Evolutionary conservation across 2,329 filamentous ascomycete genomes (phyloP), one percentile per base, ranked within the genome.

Genomic region (Parascedosporium putredinis): DNA sequence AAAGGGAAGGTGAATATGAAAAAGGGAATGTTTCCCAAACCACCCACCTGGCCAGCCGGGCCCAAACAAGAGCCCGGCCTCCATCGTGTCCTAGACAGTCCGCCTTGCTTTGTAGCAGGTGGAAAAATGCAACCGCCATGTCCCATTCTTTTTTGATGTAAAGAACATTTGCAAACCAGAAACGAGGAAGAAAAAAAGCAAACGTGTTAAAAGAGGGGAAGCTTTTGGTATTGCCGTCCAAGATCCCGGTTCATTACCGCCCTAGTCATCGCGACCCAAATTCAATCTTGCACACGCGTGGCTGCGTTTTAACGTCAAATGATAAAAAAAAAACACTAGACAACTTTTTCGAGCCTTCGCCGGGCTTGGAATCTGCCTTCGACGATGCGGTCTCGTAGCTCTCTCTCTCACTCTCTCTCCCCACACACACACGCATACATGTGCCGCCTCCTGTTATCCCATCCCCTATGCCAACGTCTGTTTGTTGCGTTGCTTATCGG

Each of bases 401-500:
- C n/a, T n/a, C n/a, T n/a, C n/a, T n/a, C n/a, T n/a, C n/a, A n/a
- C n/a, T n/a, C n/a, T n/a, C n/a, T n/a, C n/a, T n/a, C n/a, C n/a
- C n/a, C n/a, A n/a, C n/a, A n/a, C n/a, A n/a, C n/a, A n/a, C n/a
- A n/a, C n/a, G n/a, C n/a, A n/a, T n/a, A n/a, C n/a, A n/a, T n/a
- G 36, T 18, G n/a, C 36, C 18, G 9, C 16, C n/a, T 33, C 50
- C 43, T 45, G 51, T 51, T 47, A 52, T 55, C 51, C 48, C 49
- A 50, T 51, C 52, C 51, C 54, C 53, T 51, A 45, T 45, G 51
- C 43, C 50, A 51, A 34, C 43, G 40, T 40, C 49, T 50, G 42
- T 18, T 49, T 46, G 18, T 20, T 23, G 27, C 25, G 43, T 18
- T 24, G 43, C 66, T 82, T 90, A 95, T 72, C 88, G 84, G 65